A percentile compares a stretch with the other conserved stretches of the same genome.
These are phyloP conservation scores for Rosa rugosa DNA, from an alignment of 306 rosid genomes.

Conservation along the genomic window DNA sequence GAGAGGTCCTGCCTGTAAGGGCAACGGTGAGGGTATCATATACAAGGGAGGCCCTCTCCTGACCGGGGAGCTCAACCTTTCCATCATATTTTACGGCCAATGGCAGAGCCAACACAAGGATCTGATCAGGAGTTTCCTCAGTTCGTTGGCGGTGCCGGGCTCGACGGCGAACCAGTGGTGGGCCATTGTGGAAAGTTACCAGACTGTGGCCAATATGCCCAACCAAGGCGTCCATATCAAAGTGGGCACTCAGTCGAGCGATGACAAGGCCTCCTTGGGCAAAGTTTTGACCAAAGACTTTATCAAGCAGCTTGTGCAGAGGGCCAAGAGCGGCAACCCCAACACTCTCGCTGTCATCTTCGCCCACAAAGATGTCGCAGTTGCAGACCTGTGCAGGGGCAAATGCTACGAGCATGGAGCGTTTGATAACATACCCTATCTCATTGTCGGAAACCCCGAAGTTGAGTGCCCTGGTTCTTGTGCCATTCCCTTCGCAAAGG, in stretches of 20 bases:
- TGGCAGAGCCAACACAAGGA: neutral
- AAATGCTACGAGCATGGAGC: constrained; percentile 49
- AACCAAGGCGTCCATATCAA: neutral
- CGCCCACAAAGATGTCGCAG: constrained; percentile 27
- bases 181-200: neutral
- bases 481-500: constrained; percentile 42
- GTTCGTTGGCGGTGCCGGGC: neutral
- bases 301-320: neutral
- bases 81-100: constrained; percentile 10
- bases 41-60: constrained; percentile 20
- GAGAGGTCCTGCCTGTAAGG: neutral
- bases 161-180: neutral
- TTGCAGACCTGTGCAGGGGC: constrained; percentile 49
- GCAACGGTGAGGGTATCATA: neutral
- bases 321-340: neutral
- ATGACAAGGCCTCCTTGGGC: neutral
- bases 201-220: neutral
- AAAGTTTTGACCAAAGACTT: neutral
- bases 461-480: constrained; percentile 56
- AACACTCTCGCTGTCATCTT: constrained; percentile 35
- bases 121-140: constrained; percentile 9
- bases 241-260: neutral
- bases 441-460: constrained; percentile 54
- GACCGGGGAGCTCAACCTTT: constrained; percentile 8
- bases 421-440: constrained; percentile 26